Evolutionary conservation across 352 stramenopile species (phyloP).

Genomic region (Globisporangium camurandrum): DNA sequence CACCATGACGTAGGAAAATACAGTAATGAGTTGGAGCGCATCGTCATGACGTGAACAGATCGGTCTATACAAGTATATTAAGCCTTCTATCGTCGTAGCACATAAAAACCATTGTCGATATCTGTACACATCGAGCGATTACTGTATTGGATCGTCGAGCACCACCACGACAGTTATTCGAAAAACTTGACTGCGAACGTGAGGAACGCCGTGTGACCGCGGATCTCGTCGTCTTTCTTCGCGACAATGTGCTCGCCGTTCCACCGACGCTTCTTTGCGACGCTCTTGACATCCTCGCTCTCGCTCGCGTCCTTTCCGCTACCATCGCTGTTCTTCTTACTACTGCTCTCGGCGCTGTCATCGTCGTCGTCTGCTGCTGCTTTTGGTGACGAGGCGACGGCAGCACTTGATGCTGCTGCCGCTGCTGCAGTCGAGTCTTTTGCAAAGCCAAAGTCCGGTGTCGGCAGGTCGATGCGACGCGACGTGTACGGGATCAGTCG

Average conservation of each 20-base stretch:
- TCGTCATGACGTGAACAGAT: too few relatives aligned
- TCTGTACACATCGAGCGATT: too few relatives aligned
- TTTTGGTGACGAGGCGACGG: not conserved
- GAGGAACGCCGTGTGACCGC: constrained; percentile 80
- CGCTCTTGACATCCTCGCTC: constrained; percentile 15
- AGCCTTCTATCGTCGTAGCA: too few relatives aligned
- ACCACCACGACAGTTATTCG: too few relatives aligned
- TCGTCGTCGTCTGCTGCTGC: constrained; percentile 13
- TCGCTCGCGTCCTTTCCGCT: constrained; percentile 17
- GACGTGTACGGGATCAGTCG: constrained; percentile 82
- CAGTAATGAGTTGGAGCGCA: too few relatives aligned
- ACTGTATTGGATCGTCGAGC: too few relatives aligned
- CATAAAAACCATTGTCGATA: too few relatives aligned
- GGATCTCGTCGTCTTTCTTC: constrained; percentile 84
- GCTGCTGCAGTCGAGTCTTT: constrained; percentile 12
- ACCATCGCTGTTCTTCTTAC: constrained; percentile 1
- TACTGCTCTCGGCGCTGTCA: constrained; percentile 12
- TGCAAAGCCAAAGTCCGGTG: constrained; percentile 55
- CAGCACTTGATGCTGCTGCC: too few relatives aligned
- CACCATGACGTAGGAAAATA: too few relatives aligned
- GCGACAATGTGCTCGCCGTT: constrained; percentile 62
- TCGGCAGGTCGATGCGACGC: constrained; percentile 54
- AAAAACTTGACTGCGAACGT: constrained; percentile 86
- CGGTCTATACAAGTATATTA: too few relatives aligned
- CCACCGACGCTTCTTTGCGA: constrained; percentile 43